These are phyloP conservation scores for Fusarium lateritium DNA, from an alignment of 2,329 filamentous ascomycete species.

Conservation along the genomic window DNA sequence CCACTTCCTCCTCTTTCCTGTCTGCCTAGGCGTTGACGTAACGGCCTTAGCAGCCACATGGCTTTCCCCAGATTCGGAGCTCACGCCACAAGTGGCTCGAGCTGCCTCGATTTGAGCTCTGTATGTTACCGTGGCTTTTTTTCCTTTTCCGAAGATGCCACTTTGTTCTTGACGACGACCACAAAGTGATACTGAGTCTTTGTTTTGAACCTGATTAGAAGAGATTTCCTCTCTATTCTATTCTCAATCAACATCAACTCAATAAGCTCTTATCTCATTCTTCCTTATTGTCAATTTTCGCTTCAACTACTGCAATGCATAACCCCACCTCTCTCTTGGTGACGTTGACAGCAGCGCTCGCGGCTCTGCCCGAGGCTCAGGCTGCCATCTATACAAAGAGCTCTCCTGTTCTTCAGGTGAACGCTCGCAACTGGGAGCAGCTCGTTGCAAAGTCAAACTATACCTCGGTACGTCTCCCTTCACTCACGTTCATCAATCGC, in stretches of 20 bases:
- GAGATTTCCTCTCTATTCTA: background rate
- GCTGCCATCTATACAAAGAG: conserved; percentile 87
- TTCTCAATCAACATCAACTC: background rate
- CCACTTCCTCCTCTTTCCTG: conserved; percentile 33
- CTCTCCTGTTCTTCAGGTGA: conserved; percentile 88
- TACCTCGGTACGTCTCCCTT: conserved; percentile 78
- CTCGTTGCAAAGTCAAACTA: conserved; percentile 92
- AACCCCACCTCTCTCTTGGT: conserved; percentile 64
- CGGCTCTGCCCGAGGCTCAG: conserved; percentile 74
- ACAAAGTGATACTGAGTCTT: conserved; percentile 23
- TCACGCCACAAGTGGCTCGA: conserved; percentile 47
- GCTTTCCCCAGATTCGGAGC: conserved; percentile 29
- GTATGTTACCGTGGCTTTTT: conserved; percentile 53
- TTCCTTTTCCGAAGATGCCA: conserved; percentile 51
- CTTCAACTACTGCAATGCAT: conserved; percentile 62
- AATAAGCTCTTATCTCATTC: background rate
- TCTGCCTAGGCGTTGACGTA: conserved; percentile 37
- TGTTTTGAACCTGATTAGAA: conserved; percentile 25
- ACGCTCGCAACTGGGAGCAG: conserved; percentile 82
- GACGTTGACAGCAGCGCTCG: conserved; percentile 69
- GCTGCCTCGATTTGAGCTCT: conserved; percentile 35
- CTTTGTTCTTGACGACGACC: conserved; percentile 42
- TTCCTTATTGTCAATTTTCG: background rate
- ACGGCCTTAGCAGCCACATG: conserved; percentile 39
- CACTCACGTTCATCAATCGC: background rate